These are phyloP conservation scores for Tuber calosporum DNA, from an alignment of 495 filamentous ascomycete genomes.

Conservation along the genomic window DNA sequence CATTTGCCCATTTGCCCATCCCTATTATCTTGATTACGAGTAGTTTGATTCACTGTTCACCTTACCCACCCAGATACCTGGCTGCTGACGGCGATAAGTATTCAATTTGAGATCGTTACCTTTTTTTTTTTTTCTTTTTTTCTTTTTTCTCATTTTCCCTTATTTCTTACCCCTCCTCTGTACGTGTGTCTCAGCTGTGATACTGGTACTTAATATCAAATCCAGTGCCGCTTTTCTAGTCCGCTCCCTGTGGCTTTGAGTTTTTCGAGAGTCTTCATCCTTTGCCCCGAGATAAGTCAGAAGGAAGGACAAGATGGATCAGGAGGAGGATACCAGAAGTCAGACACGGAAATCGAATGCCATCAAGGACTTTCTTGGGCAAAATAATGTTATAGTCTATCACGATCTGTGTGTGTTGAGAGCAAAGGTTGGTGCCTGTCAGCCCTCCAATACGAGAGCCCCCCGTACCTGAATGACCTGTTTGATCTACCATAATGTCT, in stretches of 20 bases:
- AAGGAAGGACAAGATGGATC: background rate
- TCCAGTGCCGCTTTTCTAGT: background rate
- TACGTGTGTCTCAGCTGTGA: background rate
- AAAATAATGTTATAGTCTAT: background rate
- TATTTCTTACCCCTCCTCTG: background rate
- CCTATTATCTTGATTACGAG: background rate
- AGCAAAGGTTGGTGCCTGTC: background rate
- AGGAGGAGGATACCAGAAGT: background rate
- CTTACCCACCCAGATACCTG: background rate
- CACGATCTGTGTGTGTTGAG: conserved; percentile 1
- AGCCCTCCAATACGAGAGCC: background rate
- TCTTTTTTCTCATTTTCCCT: background rate
- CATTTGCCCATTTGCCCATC: background rate
- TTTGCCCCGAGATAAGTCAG: background rate
- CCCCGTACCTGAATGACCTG: background rate
- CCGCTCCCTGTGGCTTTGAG: background rate
- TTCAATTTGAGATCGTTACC: background rate
- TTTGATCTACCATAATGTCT: background rate
- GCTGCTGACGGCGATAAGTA: background rate
- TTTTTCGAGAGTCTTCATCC: background rate
- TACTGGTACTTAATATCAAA: background rate
- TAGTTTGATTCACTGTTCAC: background rate
- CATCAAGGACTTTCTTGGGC: background rate
- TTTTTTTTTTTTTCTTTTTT: background rate
- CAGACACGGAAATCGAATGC: background rate